Conservation (phyloP, 1,284 basidiomycete genomes). For the Ustilago sp. region DNA sequence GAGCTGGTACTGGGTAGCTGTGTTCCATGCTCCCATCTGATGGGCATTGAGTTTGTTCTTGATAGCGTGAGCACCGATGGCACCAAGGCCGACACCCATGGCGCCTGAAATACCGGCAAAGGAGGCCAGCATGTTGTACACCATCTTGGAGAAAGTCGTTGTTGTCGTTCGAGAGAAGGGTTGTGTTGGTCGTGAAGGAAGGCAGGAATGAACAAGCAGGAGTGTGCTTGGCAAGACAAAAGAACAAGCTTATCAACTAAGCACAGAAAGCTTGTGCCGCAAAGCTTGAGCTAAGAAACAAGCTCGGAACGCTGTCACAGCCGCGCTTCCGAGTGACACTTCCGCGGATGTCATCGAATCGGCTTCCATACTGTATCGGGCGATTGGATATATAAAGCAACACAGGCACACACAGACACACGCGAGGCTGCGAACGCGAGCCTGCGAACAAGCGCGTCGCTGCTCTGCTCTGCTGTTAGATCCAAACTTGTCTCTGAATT, state of each 20-base stretch:
- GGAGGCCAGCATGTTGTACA: conserved; percentile 42
- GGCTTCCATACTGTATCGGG: background rate
- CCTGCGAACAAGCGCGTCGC: conserved; percentile 1
- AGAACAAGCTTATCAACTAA: background rate
- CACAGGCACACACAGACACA: background rate
- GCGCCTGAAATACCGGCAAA: conserved; percentile 60
- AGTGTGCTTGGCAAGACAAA: background rate
- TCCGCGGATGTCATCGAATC: background rate
- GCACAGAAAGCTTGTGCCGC: background rate
- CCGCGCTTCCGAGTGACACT: too few species aligned
- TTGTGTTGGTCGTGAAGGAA: background rate
- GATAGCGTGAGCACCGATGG: conserved; percentile 64
- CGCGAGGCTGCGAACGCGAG: background rate
- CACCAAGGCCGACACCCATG: conserved; percentile 54
- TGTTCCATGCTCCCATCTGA: conserved; percentile 62
- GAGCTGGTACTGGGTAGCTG: conserved; percentile 65
- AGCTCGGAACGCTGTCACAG: background rate
- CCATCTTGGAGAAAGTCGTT: conserved; percentile 23
- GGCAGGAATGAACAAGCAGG: background rate
- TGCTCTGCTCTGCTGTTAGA: background rate
- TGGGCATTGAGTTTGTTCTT: conserved; percentile 61
- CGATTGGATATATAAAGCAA: too few species aligned
- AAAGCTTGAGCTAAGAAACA: conserved; percentile 1
- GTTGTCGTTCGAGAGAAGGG: background rate
- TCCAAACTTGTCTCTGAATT: background rate